Evolutionary conservation across 139 green algal genomes (phyloP).

Genomic region (Chlamydomonas schloesseri): DNA sequence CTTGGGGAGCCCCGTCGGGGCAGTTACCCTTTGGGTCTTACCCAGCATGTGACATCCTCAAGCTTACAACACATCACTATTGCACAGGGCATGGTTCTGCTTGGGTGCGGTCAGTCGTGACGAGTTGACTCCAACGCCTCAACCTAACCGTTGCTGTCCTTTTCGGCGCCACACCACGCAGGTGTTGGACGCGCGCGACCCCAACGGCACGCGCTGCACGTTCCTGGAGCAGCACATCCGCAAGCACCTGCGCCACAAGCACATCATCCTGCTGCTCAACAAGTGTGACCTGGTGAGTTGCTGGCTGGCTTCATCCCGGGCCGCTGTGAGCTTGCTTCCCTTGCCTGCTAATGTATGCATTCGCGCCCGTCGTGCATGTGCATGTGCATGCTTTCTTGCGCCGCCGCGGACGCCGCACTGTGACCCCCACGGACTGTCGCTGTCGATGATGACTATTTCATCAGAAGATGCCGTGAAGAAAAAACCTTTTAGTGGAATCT

Average conservation of each 20-base stretch:
- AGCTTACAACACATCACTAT: no score
- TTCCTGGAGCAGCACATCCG: conserved; percentile 95
- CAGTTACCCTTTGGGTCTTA: conserved; percentile 76
- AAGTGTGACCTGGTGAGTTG: conserved; percentile 93
- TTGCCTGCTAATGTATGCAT: no score
- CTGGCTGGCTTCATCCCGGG: no score
- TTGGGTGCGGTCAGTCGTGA: no score
- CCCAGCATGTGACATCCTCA: conserved; percentile 74
- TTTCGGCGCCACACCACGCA: no score
- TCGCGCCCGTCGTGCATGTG: background rate
- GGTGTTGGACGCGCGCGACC: conserved; percentile 97
- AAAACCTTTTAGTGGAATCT: conserved; percentile 70
- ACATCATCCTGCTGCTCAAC: conserved; percentile 98
- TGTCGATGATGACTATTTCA: conserved; percentile 32
- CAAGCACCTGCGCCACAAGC: conserved; percentile 94
- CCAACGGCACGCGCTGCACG: conserved; percentile 93
- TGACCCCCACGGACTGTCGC: no score
- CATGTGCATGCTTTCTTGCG: background rate
- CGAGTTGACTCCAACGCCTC: no score
- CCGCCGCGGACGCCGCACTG: background rate
- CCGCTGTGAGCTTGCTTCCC: no score
- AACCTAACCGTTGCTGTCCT: no score
- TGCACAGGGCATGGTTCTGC: no score
- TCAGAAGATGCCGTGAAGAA: background rate
- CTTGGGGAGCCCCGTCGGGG: conserved; percentile 76